Evolutionary conservation across 225 moss, liverwort and hornwort species (phyloP).

Genomic region (Pseudoscleropodium purum): DNA sequence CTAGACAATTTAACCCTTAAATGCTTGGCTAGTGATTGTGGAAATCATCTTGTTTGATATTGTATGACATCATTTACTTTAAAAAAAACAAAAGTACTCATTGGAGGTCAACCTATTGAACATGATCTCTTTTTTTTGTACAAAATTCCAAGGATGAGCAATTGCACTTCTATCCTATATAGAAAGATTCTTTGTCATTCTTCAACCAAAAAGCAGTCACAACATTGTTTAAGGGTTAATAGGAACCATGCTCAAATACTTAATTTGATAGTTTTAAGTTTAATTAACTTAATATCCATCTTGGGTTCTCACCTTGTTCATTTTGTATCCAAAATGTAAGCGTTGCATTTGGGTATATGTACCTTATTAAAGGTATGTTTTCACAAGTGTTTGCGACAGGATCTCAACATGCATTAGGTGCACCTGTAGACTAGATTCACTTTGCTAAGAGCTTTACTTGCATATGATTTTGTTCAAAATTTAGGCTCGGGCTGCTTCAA

Average conservation of each 20-base stretch:
- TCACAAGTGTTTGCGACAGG: neutral
- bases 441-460: neutral
- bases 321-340: neutral
- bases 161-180: too few species aligned
- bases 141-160: too few species aligned
- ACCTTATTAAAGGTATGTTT: neutral
- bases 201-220: too few species aligned
- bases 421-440: neutral
- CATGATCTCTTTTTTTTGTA: too few species aligned
- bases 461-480: neutral
- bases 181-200: too few species aligned
- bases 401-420: neutral
- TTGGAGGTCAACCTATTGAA: too few species aligned
- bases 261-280: too few species aligned
- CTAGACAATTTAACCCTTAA: neutral
- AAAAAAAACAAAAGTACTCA: too few species aligned
- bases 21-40: too few species aligned
- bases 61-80: too few species aligned
- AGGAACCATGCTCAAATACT: neutral
- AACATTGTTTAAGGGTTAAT: too few species aligned
- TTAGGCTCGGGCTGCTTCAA: neutral
- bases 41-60: too few species aligned
- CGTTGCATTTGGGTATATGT: neutral
- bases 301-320: neutral
- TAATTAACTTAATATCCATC: neutral